Evolutionary conservation across 2,329 filamentous ascomycete genomes (phyloP), one percentile per base, ranked within the genome.

Genomic region (Coniella lustricola): DNA sequence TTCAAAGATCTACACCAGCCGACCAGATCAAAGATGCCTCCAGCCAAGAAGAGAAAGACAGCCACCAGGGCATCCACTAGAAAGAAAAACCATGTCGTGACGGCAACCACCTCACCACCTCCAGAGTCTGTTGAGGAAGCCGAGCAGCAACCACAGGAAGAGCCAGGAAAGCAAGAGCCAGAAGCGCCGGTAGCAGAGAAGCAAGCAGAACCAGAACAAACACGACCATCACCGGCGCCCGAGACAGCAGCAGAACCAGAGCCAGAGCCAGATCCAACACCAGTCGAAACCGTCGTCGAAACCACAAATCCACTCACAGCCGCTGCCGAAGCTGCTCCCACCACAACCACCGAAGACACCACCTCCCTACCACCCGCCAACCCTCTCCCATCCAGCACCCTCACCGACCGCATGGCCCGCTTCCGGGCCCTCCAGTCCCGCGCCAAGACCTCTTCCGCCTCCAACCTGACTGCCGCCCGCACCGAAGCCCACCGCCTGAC

Each of bases 381-480:
- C 25, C 40, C 29, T 3, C 40, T 29, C 16, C 39, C 38, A n/a
- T 60, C 67, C 16, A 57, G 64, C 22, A 76, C 77, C 57, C 71
- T 77, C 25, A 70, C 80, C 57, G 85, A 90, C 48, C 81, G 89
- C 48, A 72, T 82, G 66, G 87, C 87, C 43, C 83, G 87, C 55
- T 96, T 96, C 74, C 90, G 90, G 64, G 85, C 87, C 3, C 81
- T 96, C 14, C 83, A 94, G 67, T 86, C 86, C 21, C 85, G 89
- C 59, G 85, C 86, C 43, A 82, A 90, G 73, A 73, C 76, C 50
- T 86, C 83, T 0, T 77, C 82, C 1, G 74, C 82, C 62, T 80
- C 77, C 54, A 97, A 95, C 62, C 71, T 94, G 55, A 85, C 89
- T 63, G 90, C 90, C 65, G 89, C 88, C 7, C 85, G 85, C 25